Evolutionary conservation across 164 flowering plant species (phyloP).

Genomic region (Berberis thunbergii): DNA sequence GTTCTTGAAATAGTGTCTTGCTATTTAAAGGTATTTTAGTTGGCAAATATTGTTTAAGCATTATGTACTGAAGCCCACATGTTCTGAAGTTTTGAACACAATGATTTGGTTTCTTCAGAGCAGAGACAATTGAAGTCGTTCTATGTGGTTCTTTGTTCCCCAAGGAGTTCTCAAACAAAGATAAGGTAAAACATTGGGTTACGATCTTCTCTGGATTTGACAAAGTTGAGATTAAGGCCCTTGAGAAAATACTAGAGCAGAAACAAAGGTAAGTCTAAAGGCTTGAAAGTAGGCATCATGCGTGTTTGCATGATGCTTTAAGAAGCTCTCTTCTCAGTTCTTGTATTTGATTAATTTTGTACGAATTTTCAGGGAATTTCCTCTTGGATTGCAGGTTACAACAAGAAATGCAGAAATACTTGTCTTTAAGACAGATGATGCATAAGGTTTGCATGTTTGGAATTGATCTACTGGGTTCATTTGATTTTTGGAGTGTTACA

Average conservation of each 20-base stretch:
- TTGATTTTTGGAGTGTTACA: not conserved
- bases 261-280: slow-evolving; percentile 65
- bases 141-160: slow-evolving; percentile 63
- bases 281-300: slow-evolving; percentile 17
- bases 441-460: slow-evolving; percentile 48
- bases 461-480: slow-evolving; percentile 6
- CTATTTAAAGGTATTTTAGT: too few relatives aligned
- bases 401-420: slow-evolving; percentile 88
- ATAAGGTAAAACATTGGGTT: slow-evolving; percentile 67
- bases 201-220: slow-evolving; percentile 61
- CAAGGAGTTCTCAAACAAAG: slow-evolving; percentile 43
- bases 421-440: slow-evolving; percentile 57
- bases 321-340: slow-evolving; percentile 9
- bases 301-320: slow-evolving; percentile 3
- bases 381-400: slow-evolving; percentile 77
- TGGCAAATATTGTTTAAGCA: too few relatives aligned
- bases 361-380: slow-evolving; percentile 35
- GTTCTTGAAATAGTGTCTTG: not conserved
- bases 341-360: slow-evolving; percentile 25
- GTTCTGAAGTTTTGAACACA: not conserved
- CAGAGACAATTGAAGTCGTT: slow-evolving; percentile 67
- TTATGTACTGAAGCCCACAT: too few relatives aligned
- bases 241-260: slow-evolving; percentile 86
- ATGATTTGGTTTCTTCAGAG: slow-evolving; percentile 39
- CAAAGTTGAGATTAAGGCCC: slow-evolving; percentile 86